Conservation (phyloP, 768 basidiomycete species). For the Pisolithus tinctorius region DNA sequence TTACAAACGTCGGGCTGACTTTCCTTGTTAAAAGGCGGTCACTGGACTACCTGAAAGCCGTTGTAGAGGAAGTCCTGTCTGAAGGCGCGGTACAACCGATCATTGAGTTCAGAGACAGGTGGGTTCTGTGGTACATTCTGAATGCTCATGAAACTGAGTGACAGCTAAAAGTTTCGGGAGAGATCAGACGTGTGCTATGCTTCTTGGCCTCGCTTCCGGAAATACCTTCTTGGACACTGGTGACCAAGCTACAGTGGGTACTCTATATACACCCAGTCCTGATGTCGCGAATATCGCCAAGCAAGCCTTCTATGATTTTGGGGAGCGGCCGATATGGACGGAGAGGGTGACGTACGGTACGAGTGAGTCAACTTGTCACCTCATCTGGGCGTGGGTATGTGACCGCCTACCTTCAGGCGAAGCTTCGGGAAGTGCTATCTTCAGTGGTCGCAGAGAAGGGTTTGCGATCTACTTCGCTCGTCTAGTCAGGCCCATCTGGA, state of each 20-base stretch:
- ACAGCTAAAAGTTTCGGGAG: constrained; percentile 65
- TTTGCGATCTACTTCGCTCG: constrained; percentile 83
- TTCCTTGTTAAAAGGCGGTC: constrained; percentile 78
- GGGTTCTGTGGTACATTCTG: constrained; percentile 8
- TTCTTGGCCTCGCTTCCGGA: constrained; percentile 77
- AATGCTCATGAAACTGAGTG: neutral
- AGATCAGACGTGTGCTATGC: constrained; percentile 90
- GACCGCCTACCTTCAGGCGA: constrained; percentile 38
- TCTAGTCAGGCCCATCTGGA: constrained; percentile 84
- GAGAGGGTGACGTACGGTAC: constrained; percentile 74
- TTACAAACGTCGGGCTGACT: constrained; percentile 82
- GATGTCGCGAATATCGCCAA: constrained; percentile 70
- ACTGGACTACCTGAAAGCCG: constrained; percentile 75
- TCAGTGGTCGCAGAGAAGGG: constrained; percentile 85
- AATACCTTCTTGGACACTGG: constrained; percentile 69
- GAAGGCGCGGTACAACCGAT: constrained; percentile 75
- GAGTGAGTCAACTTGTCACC: constrained; percentile 33
- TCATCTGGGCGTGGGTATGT: neutral
- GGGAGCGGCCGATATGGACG: constrained; percentile 77
- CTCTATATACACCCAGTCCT: constrained; percentile 45
- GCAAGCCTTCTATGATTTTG: constrained; percentile 82
- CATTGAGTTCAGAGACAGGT: constrained; percentile 79
- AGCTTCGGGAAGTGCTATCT: constrained; percentile 65
- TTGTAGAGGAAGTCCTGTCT: constrained; percentile 75
- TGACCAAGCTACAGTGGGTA: constrained; percentile 40